Base-by-base conservation (phyloP, 129 eudicot genomes). In the Helichrysum umbraculigerum region DNA sequence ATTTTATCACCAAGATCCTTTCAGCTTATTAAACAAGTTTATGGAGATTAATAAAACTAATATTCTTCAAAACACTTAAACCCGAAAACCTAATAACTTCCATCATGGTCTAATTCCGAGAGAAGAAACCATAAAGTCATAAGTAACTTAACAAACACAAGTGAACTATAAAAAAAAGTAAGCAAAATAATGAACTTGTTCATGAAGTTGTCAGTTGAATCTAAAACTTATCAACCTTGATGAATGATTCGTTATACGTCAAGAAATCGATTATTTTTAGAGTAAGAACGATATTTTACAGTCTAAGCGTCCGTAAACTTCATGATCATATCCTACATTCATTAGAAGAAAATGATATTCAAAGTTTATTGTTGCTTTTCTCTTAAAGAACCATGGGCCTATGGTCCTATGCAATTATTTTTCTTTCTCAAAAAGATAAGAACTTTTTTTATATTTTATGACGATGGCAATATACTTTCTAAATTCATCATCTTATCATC, bases 341-440 rank as follows among this genome's bases (percentile, higher is more conserved):
- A 68, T 69, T 73, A 72, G 62, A 79, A 79, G 69, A 65, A 37
- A 79, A 56, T 4, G 41, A 56, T 66, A 11, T 73, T 29, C 42
- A 57, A 56, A 73, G 30, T 34, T 25, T 72, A 68, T 5, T 75
- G 83, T 74, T 80, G 75, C 79, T 80, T 73, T 80, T 42, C 75
- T 66, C 2, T 60, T 57, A 66, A 73, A 79, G 68, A 51, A 74
- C 57, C 29, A 67, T 57, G 79, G 69, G 54, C 75, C 70, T 80
- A 67, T 57, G 79, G 69, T 39, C 75, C 70, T 80, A 25, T 79
- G 70, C 75, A 66, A 73, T 80, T 74, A 80, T 80, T 74, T 66
- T 67, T 67, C 79, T 80, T 73, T 73, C 33, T 20, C 34, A 42
- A 19, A 66, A 80, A 80, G 83, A 80, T 41, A 66, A 19, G 21